A percentile compares a stretch with the other conserved stretches of the same genome.
phyloP scores from a whole-genome alignment of 2,329 filamentous ascomycete species.

The Fulvia fulva region DNA sequence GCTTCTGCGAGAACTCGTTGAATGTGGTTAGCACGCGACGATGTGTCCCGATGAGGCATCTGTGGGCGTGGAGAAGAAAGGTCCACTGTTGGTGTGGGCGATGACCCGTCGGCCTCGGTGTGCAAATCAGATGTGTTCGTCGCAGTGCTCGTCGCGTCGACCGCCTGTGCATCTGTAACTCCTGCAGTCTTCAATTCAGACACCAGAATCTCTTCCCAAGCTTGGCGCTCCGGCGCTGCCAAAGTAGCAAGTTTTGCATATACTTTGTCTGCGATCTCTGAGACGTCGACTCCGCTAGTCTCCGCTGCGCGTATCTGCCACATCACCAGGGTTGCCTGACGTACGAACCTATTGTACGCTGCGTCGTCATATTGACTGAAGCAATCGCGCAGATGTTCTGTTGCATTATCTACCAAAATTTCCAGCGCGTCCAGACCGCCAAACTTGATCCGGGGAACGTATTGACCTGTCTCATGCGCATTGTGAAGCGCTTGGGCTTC shows the following conservation, averaged over 20 bases:
- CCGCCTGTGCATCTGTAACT: background rate
- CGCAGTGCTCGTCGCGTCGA: background rate
- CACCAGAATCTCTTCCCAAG: constrained; percentile 27
- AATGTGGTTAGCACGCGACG: constrained; percentile 47
- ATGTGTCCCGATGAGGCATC: constrained; percentile 45
- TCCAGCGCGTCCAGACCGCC: constrained; percentile 26
- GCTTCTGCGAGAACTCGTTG: constrained; percentile 46
- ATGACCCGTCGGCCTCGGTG: background rate
- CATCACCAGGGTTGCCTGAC: constrained; percentile 15
- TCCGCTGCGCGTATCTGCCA: constrained; percentile 24
- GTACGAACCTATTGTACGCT: constrained; percentile 10
- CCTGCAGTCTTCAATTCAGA: constrained; percentile 9
- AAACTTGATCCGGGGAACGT: constrained; percentile 15
- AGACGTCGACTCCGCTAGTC: constrained; percentile 9
- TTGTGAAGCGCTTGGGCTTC: constrained; percentile 11
- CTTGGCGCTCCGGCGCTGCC: constrained; percentile 19
- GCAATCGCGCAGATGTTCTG: constrained; percentile 15
- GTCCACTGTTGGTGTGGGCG: constrained; percentile 2
- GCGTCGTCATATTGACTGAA: constrained; percentile 10
- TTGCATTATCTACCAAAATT: constrained; percentile 26
- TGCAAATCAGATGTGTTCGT: background rate
- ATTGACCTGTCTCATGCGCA: constrained; percentile 18
- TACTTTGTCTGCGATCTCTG: constrained; percentile 23
- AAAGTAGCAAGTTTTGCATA: constrained; percentile 22
- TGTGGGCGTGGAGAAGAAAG: constrained; percentile 34